Conservation (phyloP, 2,329 filamentous ascomycete species). For the Calycina herbarum region DNA sequence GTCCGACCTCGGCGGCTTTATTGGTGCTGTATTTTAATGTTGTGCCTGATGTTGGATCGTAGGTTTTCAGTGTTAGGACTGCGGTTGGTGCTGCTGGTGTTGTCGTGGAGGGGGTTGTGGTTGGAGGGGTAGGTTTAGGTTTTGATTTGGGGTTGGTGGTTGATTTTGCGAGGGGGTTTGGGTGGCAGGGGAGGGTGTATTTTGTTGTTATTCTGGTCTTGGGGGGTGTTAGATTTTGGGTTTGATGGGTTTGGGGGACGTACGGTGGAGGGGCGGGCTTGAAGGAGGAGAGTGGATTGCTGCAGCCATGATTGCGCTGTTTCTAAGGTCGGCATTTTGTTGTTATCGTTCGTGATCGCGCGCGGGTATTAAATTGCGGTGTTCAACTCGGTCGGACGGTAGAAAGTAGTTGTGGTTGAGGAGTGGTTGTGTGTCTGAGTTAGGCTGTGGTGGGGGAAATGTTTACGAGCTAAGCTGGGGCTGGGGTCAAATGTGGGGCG, state of each 20-base stretch:
- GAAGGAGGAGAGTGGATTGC: slow-evolving; percentile 80
- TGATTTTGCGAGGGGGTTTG: slow-evolving; percentile 28
- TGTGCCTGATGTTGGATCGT: slow-evolving; percentile 77
- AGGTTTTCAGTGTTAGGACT: slow-evolving; percentile 83
- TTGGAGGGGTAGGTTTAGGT: slow-evolving; percentile 28
- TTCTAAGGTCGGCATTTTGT: slow-evolving; percentile 72
- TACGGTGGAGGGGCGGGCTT: slow-evolving; percentile 84
- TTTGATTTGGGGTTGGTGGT: slow-evolving; percentile 33
- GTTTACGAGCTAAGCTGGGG: too few species aligned
- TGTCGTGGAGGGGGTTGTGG: slow-evolving; percentile 37
- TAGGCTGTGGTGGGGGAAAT: too few species aligned
- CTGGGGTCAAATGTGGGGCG: too few species aligned
- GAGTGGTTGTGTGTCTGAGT: too few species aligned
- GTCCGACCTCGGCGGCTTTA: slow-evolving; percentile 85
- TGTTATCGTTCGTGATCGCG: slow-evolving; percentile 18
- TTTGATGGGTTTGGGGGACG: slow-evolving; percentile 36
- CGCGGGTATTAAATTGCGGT: too few species aligned
- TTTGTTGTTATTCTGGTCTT: slow-evolving; percentile 90
- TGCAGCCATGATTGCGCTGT: slow-evolving; percentile 90
- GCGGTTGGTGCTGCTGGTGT: slow-evolving; percentile 62
- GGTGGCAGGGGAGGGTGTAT: slow-evolving; percentile 68
- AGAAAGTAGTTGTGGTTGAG: too few species aligned
- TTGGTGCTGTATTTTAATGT: slow-evolving; percentile 89
- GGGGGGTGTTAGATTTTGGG: slow-evolving; percentile 17
- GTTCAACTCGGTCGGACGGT: too few species aligned